phyloP scores from a whole-genome alignment of 106 monocot species.

The Narthecium ossifragum region DNA sequence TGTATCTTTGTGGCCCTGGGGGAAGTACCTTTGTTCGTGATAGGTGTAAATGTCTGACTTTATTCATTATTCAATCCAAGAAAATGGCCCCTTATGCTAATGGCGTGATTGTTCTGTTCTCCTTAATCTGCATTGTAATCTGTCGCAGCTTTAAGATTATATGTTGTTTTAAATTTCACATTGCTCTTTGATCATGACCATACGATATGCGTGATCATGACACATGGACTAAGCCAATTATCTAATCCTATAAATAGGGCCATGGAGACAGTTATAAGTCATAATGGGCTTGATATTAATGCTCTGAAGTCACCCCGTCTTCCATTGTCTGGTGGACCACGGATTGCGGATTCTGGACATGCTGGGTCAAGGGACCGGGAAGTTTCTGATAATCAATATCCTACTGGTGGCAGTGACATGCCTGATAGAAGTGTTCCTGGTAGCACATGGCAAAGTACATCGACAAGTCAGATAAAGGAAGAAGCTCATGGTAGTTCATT shows the following conservation, averaged over 20 bases:
- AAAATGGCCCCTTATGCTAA: too few species aligned
- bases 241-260: constrained; percentile 44
- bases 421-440: constrained; percentile 28
- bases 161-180: too few species aligned
- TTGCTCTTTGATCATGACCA: too few species aligned
- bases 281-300: constrained; percentile 90
- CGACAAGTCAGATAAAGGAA: constrained; percentile 38
- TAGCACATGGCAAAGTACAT: constrained; percentile 52
- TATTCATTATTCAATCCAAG: too few species aligned
- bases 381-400: constrained; percentile 26
- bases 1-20: too few species aligned
- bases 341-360: constrained; percentile 36
- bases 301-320: constrained; percentile 54
- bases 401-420: constrained; percentile 26
- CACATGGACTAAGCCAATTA: too few species aligned
- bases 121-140: too few species aligned
- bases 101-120: too few species aligned
- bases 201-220: too few species aligned
- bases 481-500: constrained; percentile 27
- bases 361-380: constrained; percentile 36
- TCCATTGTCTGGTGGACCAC: constrained; percentile 47
- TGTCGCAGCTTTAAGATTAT: too few species aligned
- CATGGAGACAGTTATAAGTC: constrained; percentile 88
- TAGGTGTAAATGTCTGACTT: too few species aligned
- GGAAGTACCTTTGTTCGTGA: too few species aligned